A percentile compares a stretch with the other conserved stretches of the same genome.
Evolutionary conservation across 2,329 filamentous ascomycete genomes (phyloP).

Genomic region (Ramularia collo-cygni): DNA sequence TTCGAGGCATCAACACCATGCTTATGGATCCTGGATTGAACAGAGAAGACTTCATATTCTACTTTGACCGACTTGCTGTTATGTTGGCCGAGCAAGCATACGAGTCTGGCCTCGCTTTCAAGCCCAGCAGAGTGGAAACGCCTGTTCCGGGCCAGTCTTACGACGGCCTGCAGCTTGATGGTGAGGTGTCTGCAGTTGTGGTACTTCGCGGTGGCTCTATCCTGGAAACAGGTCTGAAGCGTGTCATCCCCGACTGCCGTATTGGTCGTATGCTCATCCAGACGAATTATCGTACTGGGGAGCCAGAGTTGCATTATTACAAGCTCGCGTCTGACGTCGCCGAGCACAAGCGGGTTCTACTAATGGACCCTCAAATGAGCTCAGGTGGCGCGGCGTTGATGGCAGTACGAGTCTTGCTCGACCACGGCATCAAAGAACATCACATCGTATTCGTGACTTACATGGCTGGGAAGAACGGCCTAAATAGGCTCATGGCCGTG

Average conservation of each 20-base stretch:
- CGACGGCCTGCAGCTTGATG: slow-evolving; percentile 61
- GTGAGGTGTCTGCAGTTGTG: slow-evolving; percentile 74
- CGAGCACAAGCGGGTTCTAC: slow-evolving; percentile 69
- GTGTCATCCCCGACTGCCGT: slow-evolving; percentile 86
- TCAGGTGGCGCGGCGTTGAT: slow-evolving; percentile 81
- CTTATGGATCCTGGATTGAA: slow-evolving; percentile 72
- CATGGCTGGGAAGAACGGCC: slow-evolving; percentile 73
- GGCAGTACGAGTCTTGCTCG: slow-evolving; percentile 91
- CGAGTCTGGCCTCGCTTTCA: slow-evolving; percentile 65
- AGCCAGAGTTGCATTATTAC: slow-evolving; percentile 88
- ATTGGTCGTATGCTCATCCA: slow-evolving; percentile 88
- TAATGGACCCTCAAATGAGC: slow-evolving; percentile 92
- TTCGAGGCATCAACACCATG: slow-evolving; percentile 83
- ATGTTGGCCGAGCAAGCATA: slow-evolving; percentile 77
- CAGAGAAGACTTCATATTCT: slow-evolving; percentile 92
- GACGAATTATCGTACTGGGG: slow-evolving; percentile 69
- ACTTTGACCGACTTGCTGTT: slow-evolving; percentile 85
- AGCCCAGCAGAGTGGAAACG: slow-evolving; percentile 58
- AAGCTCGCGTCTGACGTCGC: slow-evolving; percentile 69
- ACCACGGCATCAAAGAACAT: slow-evolving; percentile 80
- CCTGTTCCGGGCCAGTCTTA: slow-evolving; percentile 61
- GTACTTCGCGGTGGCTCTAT: slow-evolving; percentile 83
- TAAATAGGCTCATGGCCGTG: slow-evolving; percentile 79
- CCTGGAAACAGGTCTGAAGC: slow-evolving; percentile 78
- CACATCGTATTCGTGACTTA: slow-evolving; percentile 91